phyloP scores from a whole-genome alignment of 2,329 filamentous ascomycete species.

The Talaromyces sp. region DNA sequence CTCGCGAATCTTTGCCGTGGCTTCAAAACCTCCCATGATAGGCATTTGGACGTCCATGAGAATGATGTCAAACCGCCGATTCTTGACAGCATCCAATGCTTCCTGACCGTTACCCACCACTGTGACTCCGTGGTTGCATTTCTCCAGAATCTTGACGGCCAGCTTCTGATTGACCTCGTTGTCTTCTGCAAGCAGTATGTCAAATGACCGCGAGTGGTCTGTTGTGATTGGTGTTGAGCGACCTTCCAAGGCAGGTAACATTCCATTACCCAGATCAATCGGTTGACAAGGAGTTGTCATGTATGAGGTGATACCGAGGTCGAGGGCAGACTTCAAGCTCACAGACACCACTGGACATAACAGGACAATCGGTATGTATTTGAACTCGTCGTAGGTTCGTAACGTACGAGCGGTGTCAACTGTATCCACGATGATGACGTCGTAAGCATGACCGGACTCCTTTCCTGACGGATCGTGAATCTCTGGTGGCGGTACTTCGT shows the following conservation, averaged over 20 bases:
- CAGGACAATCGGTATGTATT: slow-evolving; percentile 89
- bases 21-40: slow-evolving; percentile 99
- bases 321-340: slow-evolving; percentile 82
- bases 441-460: slow-evolving; percentile 62
- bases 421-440: slow-evolving; percentile 88
- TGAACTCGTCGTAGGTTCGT: slow-evolving; percentile 81
- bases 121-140: slow-evolving; percentile 64
- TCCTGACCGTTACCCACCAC: slow-evolving; percentile 95
- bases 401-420: slow-evolving; percentile 78
- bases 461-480: slow-evolving; percentile 47
- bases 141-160: slow-evolving; percentile 90
- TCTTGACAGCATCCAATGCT: slow-evolving; percentile 86
- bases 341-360: slow-evolving; percentile 83
- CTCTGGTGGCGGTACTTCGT: slow-evolving; percentile 57
- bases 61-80: slow-evolving; percentile 90
- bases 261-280: slow-evolving; percentile 87
- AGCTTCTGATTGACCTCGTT: slow-evolving; percentile 92
- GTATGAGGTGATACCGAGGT: slow-evolving; percentile 90
- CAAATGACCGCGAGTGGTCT: slow-evolving; percentile 88
- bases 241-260: slow-evolving; percentile 88
- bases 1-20: slow-evolving; percentile 92
- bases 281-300: slow-evolving; percentile 92
- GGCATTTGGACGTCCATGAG: slow-evolving; percentile 99
- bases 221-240: slow-evolving; percentile 82
- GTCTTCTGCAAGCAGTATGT: slow-evolving; percentile 88